phyloP scores from a whole-genome alignment of 2,329 filamentous ascomycete species.

The Scedosporium boydii region DNA sequence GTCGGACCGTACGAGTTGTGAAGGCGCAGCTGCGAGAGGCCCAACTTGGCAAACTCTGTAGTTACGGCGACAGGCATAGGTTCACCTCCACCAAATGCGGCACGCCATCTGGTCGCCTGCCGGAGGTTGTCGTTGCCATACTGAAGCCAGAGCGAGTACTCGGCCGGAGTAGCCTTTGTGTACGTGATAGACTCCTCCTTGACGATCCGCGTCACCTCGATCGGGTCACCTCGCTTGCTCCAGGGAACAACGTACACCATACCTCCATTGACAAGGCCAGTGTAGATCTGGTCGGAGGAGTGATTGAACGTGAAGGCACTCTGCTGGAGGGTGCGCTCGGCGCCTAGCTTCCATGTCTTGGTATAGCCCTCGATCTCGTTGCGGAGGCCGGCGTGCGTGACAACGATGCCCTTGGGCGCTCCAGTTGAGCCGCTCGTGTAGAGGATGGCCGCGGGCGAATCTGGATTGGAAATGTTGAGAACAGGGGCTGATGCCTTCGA shows the following conservation, averaged over 20 bases:
- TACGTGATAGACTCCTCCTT: conserved; percentile 18
- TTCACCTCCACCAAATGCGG: conserved; percentile 13
- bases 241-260: conserved; percentile 21
- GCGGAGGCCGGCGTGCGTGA: conserved; percentile 18
- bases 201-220: conserved; percentile 21
- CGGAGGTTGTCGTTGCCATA: conserved; percentile 1
- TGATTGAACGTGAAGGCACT: conserved; percentile 28
- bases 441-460: conserved; percentile 16
- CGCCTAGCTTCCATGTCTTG: conserved; percentile 10
- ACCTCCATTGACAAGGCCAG: conserved; percentile 23
- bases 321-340: conserved; percentile 23
- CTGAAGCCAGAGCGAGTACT: conserved; percentile 19
- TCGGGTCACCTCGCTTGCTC: conserved; percentile 20
- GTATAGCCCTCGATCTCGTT: conserved; percentile 16
- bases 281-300: conserved; percentile 24
- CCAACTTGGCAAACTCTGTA: conserved; percentile 7
- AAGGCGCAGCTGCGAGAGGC: conserved; percentile 4
- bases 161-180: conserved; percentile 25
- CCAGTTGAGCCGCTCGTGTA: conserved; percentile 22
- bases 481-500: too few relatives aligned
- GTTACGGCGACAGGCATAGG: conserved; percentile 1
- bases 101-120: neutral
- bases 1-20: conserved; percentile 22
- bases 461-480: too few relatives aligned
- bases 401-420: conserved; percentile 28